A percentile compares a stretch with the other conserved stretches of the same genome.
Conservation (phyloP, 768 basidiomycete genomes). For the Dictyophora rubrovolvata region DNA sequence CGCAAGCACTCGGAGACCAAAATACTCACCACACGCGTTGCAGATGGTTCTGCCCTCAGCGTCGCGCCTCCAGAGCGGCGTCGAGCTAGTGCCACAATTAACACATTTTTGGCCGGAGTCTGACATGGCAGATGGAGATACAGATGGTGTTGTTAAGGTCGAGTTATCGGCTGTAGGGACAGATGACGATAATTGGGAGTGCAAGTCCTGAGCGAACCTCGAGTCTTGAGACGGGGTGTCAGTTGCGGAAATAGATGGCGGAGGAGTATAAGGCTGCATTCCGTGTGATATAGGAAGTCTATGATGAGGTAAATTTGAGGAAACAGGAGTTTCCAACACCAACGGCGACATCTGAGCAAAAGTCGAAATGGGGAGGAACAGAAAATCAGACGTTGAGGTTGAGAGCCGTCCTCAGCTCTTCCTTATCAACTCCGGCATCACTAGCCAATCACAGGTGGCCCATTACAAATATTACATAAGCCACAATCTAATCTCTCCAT, state of each 20-base stretch:
- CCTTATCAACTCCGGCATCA: conserved; percentile 9
- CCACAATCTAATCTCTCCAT: not conserved
- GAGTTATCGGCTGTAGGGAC: not conserved
- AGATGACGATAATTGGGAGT: not conserved
- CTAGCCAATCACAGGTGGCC: not conserved
- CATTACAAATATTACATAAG: conserved; percentile 2
- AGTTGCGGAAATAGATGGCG: conserved; percentile 2
- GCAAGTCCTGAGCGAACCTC: not conserved
- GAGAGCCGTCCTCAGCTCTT: not conserved
- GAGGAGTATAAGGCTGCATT: not conserved
- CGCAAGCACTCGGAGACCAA: conserved; percentile 17
- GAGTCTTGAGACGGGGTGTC: not conserved
- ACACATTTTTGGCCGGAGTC: conserved; percentile 11
- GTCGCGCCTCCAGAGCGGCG: conserved; percentile 80
- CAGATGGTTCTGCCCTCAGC: conserved; percentile 75
- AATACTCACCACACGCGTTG: conserved; percentile 78
- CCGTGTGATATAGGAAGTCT: not conserved
- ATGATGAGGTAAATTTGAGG: conserved; percentile 3
- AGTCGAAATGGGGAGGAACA: conserved; percentile 1
- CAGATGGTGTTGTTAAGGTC: not conserved
- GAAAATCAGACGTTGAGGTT: not conserved
- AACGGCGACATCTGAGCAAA: conserved; percentile 4
- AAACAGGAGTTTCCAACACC: conserved; percentile 8
- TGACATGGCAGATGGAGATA: not conserved
- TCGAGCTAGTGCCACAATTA: conserved; percentile 53